A percentile compares a stretch with the other conserved stretches of the same genome.
phyloP scores from a whole-genome alignment of 257 asterid species.

The Nicotiana otophora region DNA sequence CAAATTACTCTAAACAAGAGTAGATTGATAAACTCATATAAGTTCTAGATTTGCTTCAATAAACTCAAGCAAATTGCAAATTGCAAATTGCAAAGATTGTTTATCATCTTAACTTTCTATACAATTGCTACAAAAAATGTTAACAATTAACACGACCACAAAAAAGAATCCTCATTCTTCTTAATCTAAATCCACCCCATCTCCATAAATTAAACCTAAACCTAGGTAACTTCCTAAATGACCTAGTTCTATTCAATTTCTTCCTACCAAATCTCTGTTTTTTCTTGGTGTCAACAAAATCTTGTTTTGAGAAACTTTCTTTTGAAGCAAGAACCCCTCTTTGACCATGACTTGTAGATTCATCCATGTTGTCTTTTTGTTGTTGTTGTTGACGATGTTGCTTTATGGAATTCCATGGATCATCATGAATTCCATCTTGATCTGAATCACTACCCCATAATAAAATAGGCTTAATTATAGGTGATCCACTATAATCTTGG shows the following conservation, averaged over 20 bases:
- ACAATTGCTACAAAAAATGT: background rate
- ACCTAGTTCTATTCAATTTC: conserved; percentile 40
- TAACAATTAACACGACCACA: conserved; percentile 28
- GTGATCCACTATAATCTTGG: conserved; percentile 57
- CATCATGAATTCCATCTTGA: conserved; percentile 33
- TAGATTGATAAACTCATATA: background rate
- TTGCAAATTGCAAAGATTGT: background rate
- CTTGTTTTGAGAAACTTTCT: conserved; percentile 1
- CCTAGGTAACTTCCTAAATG: conserved; percentile 48
- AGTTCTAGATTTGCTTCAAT: background rate
- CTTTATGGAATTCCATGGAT: conserved; percentile 46
- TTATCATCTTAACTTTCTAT: background rate
- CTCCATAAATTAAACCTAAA: conserved; percentile 31
- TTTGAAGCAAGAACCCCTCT: conserved; percentile 18
- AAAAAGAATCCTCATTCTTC: conserved; percentile 36
- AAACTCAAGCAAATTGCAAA: background rate
- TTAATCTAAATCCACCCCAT: conserved; percentile 40
- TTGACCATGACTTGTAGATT: conserved; percentile 12
- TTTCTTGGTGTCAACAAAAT: background rate
- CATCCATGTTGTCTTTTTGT: conserved; percentile 8
- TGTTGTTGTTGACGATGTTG: background rate
- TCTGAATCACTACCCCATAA: conserved; percentile 38
- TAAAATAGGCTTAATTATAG: conserved; percentile 34
- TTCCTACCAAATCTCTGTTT: conserved; percentile 7
- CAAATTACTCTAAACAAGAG: background rate